Base-by-base conservation (phyloP, 176 grass and related monocot species). In the Stipa capillata region DNA sequence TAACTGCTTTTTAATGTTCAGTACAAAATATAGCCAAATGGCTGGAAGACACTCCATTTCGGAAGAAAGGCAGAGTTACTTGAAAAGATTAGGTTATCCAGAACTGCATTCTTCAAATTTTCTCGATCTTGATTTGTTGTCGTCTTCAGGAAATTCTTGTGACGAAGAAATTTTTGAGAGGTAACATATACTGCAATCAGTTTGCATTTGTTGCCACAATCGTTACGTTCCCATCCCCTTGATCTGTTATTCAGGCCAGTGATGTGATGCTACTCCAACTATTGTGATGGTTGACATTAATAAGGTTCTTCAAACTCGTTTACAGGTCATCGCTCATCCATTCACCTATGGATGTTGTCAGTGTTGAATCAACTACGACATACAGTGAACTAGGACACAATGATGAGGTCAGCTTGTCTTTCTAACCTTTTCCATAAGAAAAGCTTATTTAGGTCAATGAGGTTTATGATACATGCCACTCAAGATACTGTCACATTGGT, bases 91-190 rank as follows among this genome's bases (percentile, higher is more conserved):
- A 85, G 85, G 86, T 61, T 90, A 82, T 73, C 86, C 86, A 11
- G 90, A 95, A 64, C 76, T 85, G 29, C 87, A 91, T 81, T 89
- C 87, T 68, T 99, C 97, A 25, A 99, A 99, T 87, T 99, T 99
- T 68, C 85, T 99, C 23, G 90, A 93, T 52, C 81, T 93, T 73
- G 97, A 99, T 78, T 86, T 89, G 75, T 76, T 99, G 16, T 99
- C 97, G 25, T 93, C 92, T 69, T 96, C 90, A 34, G 97, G 86
- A 54, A 96, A 96, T 87, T 96, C 92, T 34, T 89, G 90, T 16
- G 92, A 99, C 2, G 96, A 94, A 48, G 96, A 99, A 60, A 25
- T 65, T 63, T 91, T 37, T 41, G 97, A 96, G 65, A 96, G 97
- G 93, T 97, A 82, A 69, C 37, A 51, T 87, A 21, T 63, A 33